Evolutionary conservation across 805 yeast genomes (phyloP).

Genomic region (Starmera quercuum): DNA sequence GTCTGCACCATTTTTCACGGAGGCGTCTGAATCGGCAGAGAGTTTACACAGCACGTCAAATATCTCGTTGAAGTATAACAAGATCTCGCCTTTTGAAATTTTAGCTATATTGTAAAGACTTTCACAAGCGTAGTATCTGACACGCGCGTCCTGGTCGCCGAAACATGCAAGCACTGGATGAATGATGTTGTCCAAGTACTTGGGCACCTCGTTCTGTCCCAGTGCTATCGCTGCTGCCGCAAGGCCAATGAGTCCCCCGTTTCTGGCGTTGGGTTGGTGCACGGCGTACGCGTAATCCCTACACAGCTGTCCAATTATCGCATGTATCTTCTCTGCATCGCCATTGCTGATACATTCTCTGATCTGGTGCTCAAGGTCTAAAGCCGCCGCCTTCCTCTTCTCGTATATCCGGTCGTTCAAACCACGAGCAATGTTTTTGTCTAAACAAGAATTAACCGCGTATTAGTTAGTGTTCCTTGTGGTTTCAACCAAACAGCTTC

Average conservation of each 20-base stretch:
- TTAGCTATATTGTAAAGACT: slow-evolving; percentile 92
- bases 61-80: slow-evolving; percentile 86
- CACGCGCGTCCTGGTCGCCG: slow-evolving; percentile 96
- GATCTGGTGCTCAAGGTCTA: slow-evolving; percentile 70
- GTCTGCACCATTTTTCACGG: slow-evolving; percentile 94
- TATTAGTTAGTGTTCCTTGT: background rate
- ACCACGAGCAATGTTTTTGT: slow-evolving; percentile 59
- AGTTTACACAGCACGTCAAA: slow-evolving; percentile 88
- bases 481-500: too few relatives aligned
- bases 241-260: slow-evolving; percentile 92
- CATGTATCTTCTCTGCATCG: slow-evolving; percentile 51
- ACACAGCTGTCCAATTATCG: slow-evolving; percentile 65
- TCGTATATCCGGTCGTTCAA: slow-evolving; percentile 70
- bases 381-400: slow-evolving; percentile 70
- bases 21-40: slow-evolving; percentile 83
- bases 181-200: slow-evolving; percentile 74
- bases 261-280: slow-evolving; percentile 81
- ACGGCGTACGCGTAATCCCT: slow-evolving; percentile 75
- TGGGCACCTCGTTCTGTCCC: slow-evolving; percentile 76
- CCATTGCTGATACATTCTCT: slow-evolving; percentile 57
- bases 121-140: slow-evolving; percentile 94
- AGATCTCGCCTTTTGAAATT: slow-evolving; percentile 91
- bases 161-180: slow-evolving; percentile 94
- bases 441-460: slow-evolving; percentile 23
- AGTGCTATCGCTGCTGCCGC: slow-evolving; percentile 95